These are phyloP conservation scores for Sugiyamaella valdiviana DNA, from an alignment of 805 yeast genomes.

Conservation along the genomic window DNA sequence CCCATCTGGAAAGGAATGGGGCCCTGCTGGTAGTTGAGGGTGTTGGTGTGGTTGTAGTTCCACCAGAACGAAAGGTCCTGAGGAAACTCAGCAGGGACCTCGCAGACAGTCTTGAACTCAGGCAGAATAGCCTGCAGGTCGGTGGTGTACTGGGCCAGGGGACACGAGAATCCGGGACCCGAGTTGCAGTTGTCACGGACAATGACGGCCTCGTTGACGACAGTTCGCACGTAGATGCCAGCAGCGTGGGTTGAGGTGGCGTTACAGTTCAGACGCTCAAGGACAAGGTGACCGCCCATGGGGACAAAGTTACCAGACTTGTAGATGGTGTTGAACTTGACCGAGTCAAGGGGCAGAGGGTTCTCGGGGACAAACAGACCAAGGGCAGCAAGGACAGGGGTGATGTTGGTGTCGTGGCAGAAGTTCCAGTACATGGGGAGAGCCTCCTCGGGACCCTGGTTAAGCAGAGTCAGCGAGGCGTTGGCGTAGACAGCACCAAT, in stretches of 20 bases:
- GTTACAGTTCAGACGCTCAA: constrained; percentile 46
- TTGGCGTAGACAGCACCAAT: constrained; percentile 44
- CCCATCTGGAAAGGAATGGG: constrained; percentile 7
- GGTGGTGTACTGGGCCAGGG: constrained; percentile 29
- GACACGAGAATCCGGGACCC: constrained; percentile 52
- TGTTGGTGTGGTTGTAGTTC: constrained; percentile 20
- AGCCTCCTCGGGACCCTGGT: constrained; percentile 33
- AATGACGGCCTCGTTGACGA: constrained; percentile 49
- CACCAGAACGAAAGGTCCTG: constrained; percentile 30
- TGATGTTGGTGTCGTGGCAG: constrained; percentile 53
- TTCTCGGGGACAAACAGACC: constrained; percentile 40
- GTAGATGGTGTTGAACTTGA: constrained; percentile 33
- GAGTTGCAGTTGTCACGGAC: constrained; percentile 43
- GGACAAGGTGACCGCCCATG: constrained; percentile 49
- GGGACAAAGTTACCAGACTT: constrained; percentile 47
- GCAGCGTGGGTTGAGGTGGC: constrained; percentile 23
- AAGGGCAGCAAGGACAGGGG: constrained; percentile 43
- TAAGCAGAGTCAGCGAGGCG: constrained; percentile 42
- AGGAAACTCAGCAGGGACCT: constrained; percentile 16
- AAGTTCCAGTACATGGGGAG: constrained; percentile 41
- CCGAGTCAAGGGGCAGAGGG: constrained; percentile 38
- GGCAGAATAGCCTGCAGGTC: constrained; percentile 8
- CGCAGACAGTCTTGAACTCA: constrained; percentile 14
- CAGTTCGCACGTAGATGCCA: constrained; percentile 40
- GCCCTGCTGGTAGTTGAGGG: constrained; percentile 10